phyloP scores from a whole-genome alignment of 169 alveolate species.

The Eimeria tenella region DNA sequence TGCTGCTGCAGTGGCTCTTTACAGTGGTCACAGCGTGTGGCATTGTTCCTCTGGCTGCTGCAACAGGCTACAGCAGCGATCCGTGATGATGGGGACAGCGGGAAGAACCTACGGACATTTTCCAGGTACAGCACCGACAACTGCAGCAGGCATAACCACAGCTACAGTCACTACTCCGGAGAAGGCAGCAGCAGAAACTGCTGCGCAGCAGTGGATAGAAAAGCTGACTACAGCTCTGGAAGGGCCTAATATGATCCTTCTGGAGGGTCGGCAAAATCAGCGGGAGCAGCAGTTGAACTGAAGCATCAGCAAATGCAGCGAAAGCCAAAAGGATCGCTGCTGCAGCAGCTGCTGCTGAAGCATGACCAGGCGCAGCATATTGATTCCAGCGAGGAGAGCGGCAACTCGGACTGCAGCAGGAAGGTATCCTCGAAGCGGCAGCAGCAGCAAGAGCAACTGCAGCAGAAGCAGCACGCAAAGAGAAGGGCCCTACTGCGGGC shows the following conservation, averaged over 20 bases:
- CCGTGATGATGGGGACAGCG: no score
- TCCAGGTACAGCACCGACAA: background rate
- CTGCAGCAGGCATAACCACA: background rate
- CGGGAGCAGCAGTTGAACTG: background rate
- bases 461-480: constrained; percentile 1
- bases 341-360: constrained; percentile 51
- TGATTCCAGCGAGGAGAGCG: background rate
- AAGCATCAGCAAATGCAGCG: background rate
- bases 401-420: background rate
- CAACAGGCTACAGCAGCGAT: background rate
- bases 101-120: no score
- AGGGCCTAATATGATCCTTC: background rate
- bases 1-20: background rate
- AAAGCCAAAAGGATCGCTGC: background rate
- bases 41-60: background rate
- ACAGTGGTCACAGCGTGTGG: background rate
- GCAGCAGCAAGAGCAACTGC: constrained; percentile 33
- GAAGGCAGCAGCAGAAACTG: background rate
- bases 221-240: no score
- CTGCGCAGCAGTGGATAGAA: background rate
- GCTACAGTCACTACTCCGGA: background rate
- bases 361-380: background rate
- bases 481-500: constrained; percentile 27
- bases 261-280: background rate
- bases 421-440: background rate